Conservation (phyloP, 805 yeast genomes). For the Pichia gijzeniarum region DNA sequence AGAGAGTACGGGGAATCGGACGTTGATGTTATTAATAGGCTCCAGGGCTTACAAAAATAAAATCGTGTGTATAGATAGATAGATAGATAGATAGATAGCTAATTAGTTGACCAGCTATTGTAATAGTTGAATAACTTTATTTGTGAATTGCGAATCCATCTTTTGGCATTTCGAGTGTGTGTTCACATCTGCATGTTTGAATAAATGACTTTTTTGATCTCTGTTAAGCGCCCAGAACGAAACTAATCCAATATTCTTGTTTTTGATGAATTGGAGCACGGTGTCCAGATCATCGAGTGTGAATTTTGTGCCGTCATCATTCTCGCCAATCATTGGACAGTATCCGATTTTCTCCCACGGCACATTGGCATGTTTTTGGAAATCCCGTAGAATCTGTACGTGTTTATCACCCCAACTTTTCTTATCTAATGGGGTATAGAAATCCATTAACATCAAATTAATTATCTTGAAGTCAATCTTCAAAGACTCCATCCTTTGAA, state of each 20-base stretch:
- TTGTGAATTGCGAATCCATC: slow-evolving; percentile 19
- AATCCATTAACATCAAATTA: slow-evolving; percentile 31
- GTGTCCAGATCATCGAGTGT: slow-evolving; percentile 20
- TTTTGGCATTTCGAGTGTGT: slow-evolving; percentile 21
- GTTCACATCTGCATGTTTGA: slow-evolving; percentile 11
- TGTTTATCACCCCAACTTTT: slow-evolving; percentile 27
- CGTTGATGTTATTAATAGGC: slow-evolving; percentile 19
- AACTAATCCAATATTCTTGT: slow-evolving; percentile 20
- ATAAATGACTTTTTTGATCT: slow-evolving; percentile 19
- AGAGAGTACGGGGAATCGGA: slow-evolving; percentile 22
- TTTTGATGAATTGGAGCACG: slow-evolving; percentile 18
- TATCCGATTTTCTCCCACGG: slow-evolving; percentile 24
- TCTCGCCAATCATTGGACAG: slow-evolving; percentile 32
- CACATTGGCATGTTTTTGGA: slow-evolving; percentile 13
- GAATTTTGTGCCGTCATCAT: slow-evolving; percentile 26
- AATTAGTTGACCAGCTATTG: too few species aligned
- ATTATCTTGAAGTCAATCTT: slow-evolving; percentile 14
- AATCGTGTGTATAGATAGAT: slow-evolving; percentile 6
- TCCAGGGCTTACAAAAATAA: slow-evolving; percentile 8
- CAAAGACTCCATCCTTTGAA: slow-evolving; percentile 11
- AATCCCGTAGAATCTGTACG: slow-evolving; percentile 18
- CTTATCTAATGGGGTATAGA: slow-evolving; percentile 22
- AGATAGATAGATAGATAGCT: background rate
- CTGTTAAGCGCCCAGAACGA: slow-evolving; percentile 31
- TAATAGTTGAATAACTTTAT: slow-evolving; percentile 7